A percentile compares a stretch with the other conserved stretches of the same genome.
These are phyloP conservation scores for Funneliformis mosseae DNA, from an alignment of 192 early-diverging fungal genomes.

Conservation along the genomic window DNA sequence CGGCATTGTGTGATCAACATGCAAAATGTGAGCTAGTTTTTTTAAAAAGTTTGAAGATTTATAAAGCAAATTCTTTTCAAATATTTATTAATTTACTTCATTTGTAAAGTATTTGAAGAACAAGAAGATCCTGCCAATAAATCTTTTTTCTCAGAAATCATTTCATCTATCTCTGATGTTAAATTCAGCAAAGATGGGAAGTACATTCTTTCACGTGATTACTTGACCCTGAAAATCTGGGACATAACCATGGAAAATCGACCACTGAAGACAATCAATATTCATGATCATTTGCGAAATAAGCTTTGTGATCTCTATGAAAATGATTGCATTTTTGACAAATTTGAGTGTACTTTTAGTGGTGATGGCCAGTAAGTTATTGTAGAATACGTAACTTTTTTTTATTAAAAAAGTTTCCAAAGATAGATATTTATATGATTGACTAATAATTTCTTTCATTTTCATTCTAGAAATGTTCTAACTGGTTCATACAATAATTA, in stretches of 20 bases:
- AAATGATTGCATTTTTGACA: constrained; percentile 99
- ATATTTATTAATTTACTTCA: neutral
- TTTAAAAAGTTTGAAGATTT: neutral
- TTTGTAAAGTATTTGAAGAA: constrained; percentile 82
- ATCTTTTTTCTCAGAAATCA: constrained; percentile 99
- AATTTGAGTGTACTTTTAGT: constrained; percentile 98
- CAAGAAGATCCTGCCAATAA: constrained; percentile 91
- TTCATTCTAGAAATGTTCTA: constrained; percentile 65
- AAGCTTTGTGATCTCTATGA: constrained; percentile 99
- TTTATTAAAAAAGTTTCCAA: constrained; percentile 9
- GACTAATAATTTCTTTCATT: neutral
- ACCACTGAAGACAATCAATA: constrained; percentile 93
- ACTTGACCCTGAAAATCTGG: constrained; percentile 97
- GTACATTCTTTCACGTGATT: constrained; percentile 96
- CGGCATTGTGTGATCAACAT: constrained; percentile 93
- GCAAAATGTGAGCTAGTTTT: constrained; percentile 73
- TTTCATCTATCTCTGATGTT: constrained; percentile 96
- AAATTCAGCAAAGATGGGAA: constrained; percentile 96
- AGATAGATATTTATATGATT: neutral
- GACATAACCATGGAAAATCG: constrained; percentile 97
- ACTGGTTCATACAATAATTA: constrained; percentile 99
- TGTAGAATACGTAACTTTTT: neutral
- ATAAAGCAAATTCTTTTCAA: neutral
- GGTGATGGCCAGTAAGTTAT: constrained; percentile 87
- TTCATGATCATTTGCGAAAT: constrained; percentile 93